Conservation (phyloP, 495 filamentous ascomycete species). For the Podospora anserina region DNA sequence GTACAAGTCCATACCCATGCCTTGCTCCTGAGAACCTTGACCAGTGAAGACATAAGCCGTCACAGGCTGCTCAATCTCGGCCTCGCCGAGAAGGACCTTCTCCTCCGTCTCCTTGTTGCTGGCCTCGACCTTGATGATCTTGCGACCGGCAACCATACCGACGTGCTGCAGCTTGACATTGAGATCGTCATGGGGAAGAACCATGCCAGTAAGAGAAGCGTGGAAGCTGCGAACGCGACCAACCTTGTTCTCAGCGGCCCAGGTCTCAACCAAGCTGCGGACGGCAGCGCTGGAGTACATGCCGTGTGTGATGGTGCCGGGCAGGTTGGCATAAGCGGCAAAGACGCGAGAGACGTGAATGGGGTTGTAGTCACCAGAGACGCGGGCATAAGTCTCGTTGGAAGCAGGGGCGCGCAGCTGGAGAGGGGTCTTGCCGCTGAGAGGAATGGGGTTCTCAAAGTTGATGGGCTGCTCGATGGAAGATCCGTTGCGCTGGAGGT, state of each 20-base stretch:
- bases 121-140: conserved; percentile 97
- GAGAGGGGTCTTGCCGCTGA: conserved; percentile 86
- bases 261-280: conserved; percentile 96
- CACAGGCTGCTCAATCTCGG: conserved; percentile 97
- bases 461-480: conserved; percentile 95
- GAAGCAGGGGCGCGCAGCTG: conserved; percentile 87
- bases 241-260: conserved; percentile 98
- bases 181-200: conserved; percentile 92
- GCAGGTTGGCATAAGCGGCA: conserved; percentile 88
- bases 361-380: conserved; percentile 97
- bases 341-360: conserved; percentile 98
- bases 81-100: conserved; percentile 90
- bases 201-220: conserved; percentile 94
- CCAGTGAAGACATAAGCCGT: conserved; percentile 97
- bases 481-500: conserved; percentile 84
- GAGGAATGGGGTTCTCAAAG: conserved; percentile 95
- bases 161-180: conserved; percentile 92
- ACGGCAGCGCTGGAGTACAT: conserved; percentile 99
- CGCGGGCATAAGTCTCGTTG: conserved; percentile 95
- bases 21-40: conserved; percentile 96
- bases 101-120: conserved; percentile 92
- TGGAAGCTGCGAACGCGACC: conserved; percentile 96
- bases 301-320: conserved; percentile 95
- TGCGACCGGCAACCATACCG: conserved; percentile 95
- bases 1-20: conserved; percentile 99